Evolutionary conservation across 2,329 filamentous ascomycete genomes (phyloP), one percentile per base, ranked within the genome.

Genomic region (Colletotrichum melonis): DNA sequence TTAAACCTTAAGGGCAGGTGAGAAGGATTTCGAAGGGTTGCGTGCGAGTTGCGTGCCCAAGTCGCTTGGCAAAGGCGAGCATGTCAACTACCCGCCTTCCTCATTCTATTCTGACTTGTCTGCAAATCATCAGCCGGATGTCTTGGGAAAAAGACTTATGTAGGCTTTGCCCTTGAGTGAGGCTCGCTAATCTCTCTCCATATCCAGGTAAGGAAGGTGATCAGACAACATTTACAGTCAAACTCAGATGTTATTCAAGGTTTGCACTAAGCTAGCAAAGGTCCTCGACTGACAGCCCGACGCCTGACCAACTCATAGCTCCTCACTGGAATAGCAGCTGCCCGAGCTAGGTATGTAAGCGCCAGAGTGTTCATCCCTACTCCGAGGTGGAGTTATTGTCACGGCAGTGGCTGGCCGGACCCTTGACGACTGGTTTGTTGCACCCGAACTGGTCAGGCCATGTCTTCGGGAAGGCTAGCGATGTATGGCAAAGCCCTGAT

Each of bases 1-100:
- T 73, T 73, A 73, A 71, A 73, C 67, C 35, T 66, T 66, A 65
- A 28, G 14, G 67, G 67, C 67, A 73, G 71, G 71, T 73, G 67
- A 46, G 62, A 64, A 73, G 66, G 70, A 69, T 69, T 69, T 35
- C 14, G 46, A 38, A 22, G 46, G 28, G 22, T 62, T 56, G 67
- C 60, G 67, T 73, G 70, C 70, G 26, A 64, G 55, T 62, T 52
- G 67, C 60, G 56, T 66, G 60, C 55, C 24, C 56, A 28, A 7
- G 42, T n/a, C 52, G 60, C 9, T 54, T 52, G 38, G 22, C 38
- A 12, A 5, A 12, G 57, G 35, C 5, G 30, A 9, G 7, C 42
- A 67, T 28, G 64, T 56, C 16, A 49, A 30, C 2, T 55, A 54
- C 30, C 32, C 22, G 58, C 54, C 58, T 46, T 46, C 46, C 52